Conservation (phyloP, 1,139 yeast genomes). For the Magnusiomyces fungicola region DNA sequence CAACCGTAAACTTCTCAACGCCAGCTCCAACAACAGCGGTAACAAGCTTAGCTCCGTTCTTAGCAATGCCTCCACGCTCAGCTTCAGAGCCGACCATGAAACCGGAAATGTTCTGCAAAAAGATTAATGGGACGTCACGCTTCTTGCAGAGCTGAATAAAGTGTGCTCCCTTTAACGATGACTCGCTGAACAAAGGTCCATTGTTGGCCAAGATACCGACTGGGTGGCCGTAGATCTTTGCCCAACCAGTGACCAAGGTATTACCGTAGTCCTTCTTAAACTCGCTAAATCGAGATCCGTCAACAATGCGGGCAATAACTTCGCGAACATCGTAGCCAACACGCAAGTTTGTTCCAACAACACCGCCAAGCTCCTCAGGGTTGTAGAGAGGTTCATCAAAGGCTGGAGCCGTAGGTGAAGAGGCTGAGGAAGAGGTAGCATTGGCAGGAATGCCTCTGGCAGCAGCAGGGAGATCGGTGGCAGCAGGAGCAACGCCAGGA, state of each 20-base stretch:
- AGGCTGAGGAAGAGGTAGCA: no score
- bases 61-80: slow-evolving; percentile 34
- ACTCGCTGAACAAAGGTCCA: slow-evolving; percentile 32
- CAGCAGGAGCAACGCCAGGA: not conserved
- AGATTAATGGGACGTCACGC: slow-evolving; percentile 31
- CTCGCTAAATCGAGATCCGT: slow-evolving; percentile 31
- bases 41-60: slow-evolving; percentile 33
- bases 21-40: slow-evolving; percentile 33
- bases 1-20: slow-evolving; percentile 31
- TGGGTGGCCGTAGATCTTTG: slow-evolving; percentile 30
- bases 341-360: slow-evolving; percentile 30
- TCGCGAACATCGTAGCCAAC: slow-evolving; percentile 32
- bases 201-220: slow-evolving; percentile 34
- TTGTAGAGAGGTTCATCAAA: slow-evolving; percentile 30
- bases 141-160: slow-evolving; percentile 33
- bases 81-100: slow-evolving; percentile 35
- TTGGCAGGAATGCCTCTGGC: not conserved
- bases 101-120: slow-evolving; percentile 32
- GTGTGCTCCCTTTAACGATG: slow-evolving; percentile 33
- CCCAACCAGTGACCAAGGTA: slow-evolving; percentile 31
- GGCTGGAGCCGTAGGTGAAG: slow-evolving; percentile 1
- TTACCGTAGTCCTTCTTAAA: slow-evolving; percentile 32
- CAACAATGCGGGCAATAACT: slow-evolving; percentile 32
- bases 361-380: slow-evolving; percentile 30
- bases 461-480: not conserved